Evolutionary conservation across 768 basidiomycete genomes (phyloP).

Genomic region (Phaeotremella skinneri): DNA sequence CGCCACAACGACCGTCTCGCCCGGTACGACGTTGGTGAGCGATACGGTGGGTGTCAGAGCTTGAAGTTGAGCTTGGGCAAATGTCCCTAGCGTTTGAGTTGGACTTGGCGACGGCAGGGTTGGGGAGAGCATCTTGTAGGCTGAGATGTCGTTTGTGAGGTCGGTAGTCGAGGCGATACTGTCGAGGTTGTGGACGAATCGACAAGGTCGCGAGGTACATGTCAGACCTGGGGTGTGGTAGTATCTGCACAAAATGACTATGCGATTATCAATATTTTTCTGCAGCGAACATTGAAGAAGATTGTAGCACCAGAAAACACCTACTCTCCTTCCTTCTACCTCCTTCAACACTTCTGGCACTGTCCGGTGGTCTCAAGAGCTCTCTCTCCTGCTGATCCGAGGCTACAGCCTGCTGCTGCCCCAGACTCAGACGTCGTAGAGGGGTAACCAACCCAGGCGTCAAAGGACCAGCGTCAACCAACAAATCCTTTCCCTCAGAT

Average conservation of each 20-base stretch:
- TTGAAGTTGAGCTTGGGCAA: slow-evolving; percentile 37
- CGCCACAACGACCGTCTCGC: slow-evolving; percentile 31
- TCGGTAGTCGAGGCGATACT: neutral
- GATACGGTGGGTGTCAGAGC: slow-evolving; percentile 5
- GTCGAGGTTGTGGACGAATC: slow-evolving; percentile 48
- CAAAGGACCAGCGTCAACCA: slow-evolving; percentile 21
- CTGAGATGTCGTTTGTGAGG: slow-evolving; percentile 5
- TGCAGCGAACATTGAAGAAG: neutral
- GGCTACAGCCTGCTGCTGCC: neutral
- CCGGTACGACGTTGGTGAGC: slow-evolving; percentile 23
- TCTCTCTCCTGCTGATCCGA: neutral
- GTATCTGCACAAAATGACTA: slow-evolving; percentile 51
- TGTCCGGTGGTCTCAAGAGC: slow-evolving; percentile 13
- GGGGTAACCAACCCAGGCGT: slow-evolving; percentile 21
- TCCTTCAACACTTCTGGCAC: slow-evolving; percentile 6
- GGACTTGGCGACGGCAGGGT: slow-evolving; percentile 10
- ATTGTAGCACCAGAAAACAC: neutral
- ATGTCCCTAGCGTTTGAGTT: slow-evolving; percentile 39
- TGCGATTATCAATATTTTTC: neutral
- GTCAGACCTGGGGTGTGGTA: slow-evolving; percentile 50
- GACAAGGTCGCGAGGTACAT: slow-evolving; percentile 51
- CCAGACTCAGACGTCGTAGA: slow-evolving; percentile 4
- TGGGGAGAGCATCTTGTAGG: slow-evolving; percentile 16
- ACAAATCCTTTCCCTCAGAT: slow-evolving; percentile 23
- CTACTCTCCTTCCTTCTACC: slow-evolving; percentile 26